Base-by-base conservation (phyloP, 805 yeast species). In the Candida easanensis region DNA sequence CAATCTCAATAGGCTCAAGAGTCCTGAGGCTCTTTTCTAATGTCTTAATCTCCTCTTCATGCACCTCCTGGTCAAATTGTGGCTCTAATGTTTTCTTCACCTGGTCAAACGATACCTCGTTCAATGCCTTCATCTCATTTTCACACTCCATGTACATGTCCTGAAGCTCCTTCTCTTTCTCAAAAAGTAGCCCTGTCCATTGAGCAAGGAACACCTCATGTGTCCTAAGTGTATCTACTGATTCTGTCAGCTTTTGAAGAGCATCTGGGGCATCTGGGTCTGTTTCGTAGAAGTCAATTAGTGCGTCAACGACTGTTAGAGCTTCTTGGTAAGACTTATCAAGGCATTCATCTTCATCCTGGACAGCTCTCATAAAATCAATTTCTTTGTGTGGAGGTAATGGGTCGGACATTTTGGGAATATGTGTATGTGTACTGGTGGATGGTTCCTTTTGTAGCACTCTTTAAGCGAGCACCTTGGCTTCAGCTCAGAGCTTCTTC, bases 211-310 rank as follows among this genome's bases (percentile, higher is more conserved):
- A 35, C 20, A 38, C 36, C 34, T 38, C 45, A 8, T 31, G 28
- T 14, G 13, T 14, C 33, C 33, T 35, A n/a, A 49, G 18, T 5
- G 18, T 14, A 6, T 13, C 36, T 36, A 43, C 23, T 3, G 23
- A 15, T 15, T 25, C n/a, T 10, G 20, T 16, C 28, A 37, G 39
- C 17, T 20, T n/a, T 9, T 32, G 36, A 4, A 33, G 22, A 1
- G 48, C 43, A 10, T 39, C 44, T 10, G 38, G 42, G 1, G 38
- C 33, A 4, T 40, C 48, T 9, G 53, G 46, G 16, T 50, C 53
- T 11, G 47, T 25, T 10, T 33, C 21, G 28, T 54, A 50, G n/a
- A 52, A 31, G 33, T 40, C 45, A 14, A 54, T 53, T 14, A 56
- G 35, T 2, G 27, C 16, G 30, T 55, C 58, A 1, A 49, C n/a